Percentiles rank a stretch among this genome's conserved stretches.
Evolutionary conservation across 192 early-diverging fungal genomes (phyloP).

Genomic region (Coemansia pectinata): DNA sequence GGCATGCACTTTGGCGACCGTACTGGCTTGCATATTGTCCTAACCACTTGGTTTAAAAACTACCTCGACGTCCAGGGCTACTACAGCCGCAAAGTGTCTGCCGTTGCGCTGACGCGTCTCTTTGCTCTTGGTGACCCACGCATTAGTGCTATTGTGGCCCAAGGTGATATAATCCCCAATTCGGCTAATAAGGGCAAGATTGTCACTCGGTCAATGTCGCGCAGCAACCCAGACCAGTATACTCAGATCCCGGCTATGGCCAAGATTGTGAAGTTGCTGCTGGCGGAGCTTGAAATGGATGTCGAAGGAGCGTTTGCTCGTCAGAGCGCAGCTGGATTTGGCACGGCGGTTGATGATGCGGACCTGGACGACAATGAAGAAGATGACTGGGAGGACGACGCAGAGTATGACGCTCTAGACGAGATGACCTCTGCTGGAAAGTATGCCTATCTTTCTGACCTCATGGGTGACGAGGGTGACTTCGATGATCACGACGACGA

Average conservation of each 20-base stretch:
- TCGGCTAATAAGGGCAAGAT: constrained; percentile 48
- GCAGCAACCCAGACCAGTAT: constrained; percentile 67
- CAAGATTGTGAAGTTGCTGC: constrained; percentile 85
- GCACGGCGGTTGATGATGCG: constrained; percentile 56
- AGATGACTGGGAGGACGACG: constrained; percentile 66
- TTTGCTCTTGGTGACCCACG: constrained; percentile 67
- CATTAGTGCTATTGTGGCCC: constrained; percentile 65
- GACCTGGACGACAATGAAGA: constrained; percentile 22
- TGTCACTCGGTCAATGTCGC: constrained; percentile 61
- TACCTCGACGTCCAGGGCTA: constrained; percentile 80
- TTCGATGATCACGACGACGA: constrained; percentile 39
- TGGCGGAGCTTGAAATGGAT: constrained; percentile 77
- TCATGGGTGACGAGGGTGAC: constrained; percentile 25
- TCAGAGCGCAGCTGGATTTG: constrained; percentile 55
- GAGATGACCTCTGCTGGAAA: constrained; percentile 13
- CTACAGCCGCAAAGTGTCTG: constrained; percentile 77
- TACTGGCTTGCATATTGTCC: constrained; percentile 74
- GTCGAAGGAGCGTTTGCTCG: constrained; percentile 62
- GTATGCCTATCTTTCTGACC: constrained; percentile 26
- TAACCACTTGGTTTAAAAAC: constrained; percentile 81
- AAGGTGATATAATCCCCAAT: constrained; percentile 75
- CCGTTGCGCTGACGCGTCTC: constrained; percentile 75
- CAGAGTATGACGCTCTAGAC: constrained; percentile 18
- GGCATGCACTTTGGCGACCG: constrained; percentile 58
- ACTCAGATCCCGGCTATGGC: constrained; percentile 72